Evolutionary conservation across 371 early-diverging fungal species (phyloP).

Genomic region (Smittium mucronatum): DNA sequence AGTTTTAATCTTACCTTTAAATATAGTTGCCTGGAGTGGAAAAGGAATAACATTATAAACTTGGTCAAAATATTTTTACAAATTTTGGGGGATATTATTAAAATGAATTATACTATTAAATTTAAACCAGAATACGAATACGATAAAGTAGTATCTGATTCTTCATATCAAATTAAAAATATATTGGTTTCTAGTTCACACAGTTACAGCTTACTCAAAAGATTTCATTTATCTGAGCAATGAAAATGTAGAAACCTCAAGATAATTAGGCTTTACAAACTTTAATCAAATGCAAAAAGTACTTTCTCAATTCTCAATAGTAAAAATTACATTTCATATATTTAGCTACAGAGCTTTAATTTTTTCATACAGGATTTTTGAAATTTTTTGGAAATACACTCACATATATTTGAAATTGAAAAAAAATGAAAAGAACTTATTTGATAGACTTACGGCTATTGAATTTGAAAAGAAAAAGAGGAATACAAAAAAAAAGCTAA

Average conservation of each 20-base stretch:
- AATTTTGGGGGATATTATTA: neutral
- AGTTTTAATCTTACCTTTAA: neutral
- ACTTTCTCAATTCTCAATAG: too few relatives aligned
- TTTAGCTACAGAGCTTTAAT: too few relatives aligned
- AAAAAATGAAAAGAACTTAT: too few relatives aligned
- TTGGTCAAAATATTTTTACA: neutral
- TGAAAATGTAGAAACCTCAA: neutral
- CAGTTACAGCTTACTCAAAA: neutral
- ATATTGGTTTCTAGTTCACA: neutral
- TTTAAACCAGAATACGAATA: neutral
- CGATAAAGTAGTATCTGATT: too few relatives aligned
- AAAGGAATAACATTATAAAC: neutral
- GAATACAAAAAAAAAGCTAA: too few relatives aligned
- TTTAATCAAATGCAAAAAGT: neutral
- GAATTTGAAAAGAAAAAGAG: too few relatives aligned
- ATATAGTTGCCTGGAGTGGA: neutral
- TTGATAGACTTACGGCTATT: too few relatives aligned
- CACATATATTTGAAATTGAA: too few relatives aligned
- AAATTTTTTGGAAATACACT: too few relatives aligned
- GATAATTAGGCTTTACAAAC: neutral
- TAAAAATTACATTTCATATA: too few relatives aligned
- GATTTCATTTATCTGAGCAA: neutral
- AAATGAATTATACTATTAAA: neutral
- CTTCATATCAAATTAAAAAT: neutral
- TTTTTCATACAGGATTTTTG: too few relatives aligned